A percentile compares a stretch with the other conserved stretches of the same genome.
These are phyloP conservation scores for carrot (Daucus carota) DNA, from an alignment of 129 eudicot species.

Conservation along the genomic window DNA sequence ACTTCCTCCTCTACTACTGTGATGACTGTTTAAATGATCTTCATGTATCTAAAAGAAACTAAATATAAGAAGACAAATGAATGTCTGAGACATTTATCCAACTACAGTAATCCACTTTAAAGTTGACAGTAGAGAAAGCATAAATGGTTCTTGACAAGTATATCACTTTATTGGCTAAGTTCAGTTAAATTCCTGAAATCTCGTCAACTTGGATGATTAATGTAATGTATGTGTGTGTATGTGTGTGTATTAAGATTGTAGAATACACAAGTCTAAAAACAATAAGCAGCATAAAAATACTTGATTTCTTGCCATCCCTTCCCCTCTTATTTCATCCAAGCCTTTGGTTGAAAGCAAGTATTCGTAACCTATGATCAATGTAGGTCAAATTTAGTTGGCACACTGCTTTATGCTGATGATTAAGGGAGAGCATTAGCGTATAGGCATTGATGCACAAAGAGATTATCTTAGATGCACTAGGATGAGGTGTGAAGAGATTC, in stretches of 20 bases:
- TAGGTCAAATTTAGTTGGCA: too few relatives aligned
- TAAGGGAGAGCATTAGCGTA: too few relatives aligned
- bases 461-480: too few relatives aligned
- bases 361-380: too few relatives aligned
- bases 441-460: too few relatives aligned
- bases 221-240: not conserved
- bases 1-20: slow-evolving; percentile 16
- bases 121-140: not conserved
- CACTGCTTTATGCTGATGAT: too few relatives aligned
- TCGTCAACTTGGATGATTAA: not conserved
- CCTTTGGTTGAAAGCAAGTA: too few relatives aligned
- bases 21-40: slow-evolving; percentile 13
- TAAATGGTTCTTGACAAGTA: too few relatives aligned
- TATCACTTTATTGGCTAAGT: not conserved
- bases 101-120: not conserved
- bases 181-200: not conserved
- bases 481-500: too few relatives aligned
- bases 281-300: not conserved
- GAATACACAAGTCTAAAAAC: not conserved
- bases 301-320: not conserved
- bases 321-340: too few relatives aligned
- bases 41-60: slow-evolving; percentile 17
- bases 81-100: not conserved
- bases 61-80: not conserved
- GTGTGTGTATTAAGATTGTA: not conserved